Base-by-base conservation (phyloP, 768 basidiomycete genomes). In the Leccinum rimulosum region DNA sequence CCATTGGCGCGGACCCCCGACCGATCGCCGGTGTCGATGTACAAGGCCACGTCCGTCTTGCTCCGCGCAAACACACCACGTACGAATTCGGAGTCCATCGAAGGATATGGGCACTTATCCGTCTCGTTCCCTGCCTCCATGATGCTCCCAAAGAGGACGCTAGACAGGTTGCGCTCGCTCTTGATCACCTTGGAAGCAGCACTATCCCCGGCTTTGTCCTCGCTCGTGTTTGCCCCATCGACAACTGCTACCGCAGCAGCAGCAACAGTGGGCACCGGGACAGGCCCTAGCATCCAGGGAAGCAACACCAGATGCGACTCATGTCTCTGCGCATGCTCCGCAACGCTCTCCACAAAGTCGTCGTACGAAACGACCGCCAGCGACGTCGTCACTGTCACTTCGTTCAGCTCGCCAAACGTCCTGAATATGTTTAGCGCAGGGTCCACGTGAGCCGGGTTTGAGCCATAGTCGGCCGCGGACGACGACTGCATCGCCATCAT, bases 291-390 rank as follows among this genome's bases (percentile, higher is more conserved):
- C 9, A 86, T 62, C 95, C 95, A 98, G 0, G 94, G 93, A 0
- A 98, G 64, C 50, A 98, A 73, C 43, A 98, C 81, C 71, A 97
- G 79, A 60, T 96, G 87, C 0, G 88, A 83, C 0, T 70, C 80
- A 11, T 77, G 78, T 35, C 79, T 74, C 48, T 72, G 70, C 3
- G 90, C 91, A 61, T 89, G 85, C 33, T 89, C 86, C 0, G 78
- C 78, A 3, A 96, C 89, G 52, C 80, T 85, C n/a, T 78, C 73
- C 1, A 90, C 80, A 58, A 93, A 83, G 31, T 89, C 86, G 25
- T 93, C 92, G 57, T 84, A 81, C 1, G 86, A 81, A 14, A 94
- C 92, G 52, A 97, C 86, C 1, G 86, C 79, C 33, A 95, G 74
- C 1, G 85, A 80, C 0, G 89, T 80, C 7, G 77, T 76, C 22